Evolutionary conservation across 140 eudicot species (phyloP), one percentile per base, ranked within the genome.

Genomic region (Flaveria floridana): DNA sequence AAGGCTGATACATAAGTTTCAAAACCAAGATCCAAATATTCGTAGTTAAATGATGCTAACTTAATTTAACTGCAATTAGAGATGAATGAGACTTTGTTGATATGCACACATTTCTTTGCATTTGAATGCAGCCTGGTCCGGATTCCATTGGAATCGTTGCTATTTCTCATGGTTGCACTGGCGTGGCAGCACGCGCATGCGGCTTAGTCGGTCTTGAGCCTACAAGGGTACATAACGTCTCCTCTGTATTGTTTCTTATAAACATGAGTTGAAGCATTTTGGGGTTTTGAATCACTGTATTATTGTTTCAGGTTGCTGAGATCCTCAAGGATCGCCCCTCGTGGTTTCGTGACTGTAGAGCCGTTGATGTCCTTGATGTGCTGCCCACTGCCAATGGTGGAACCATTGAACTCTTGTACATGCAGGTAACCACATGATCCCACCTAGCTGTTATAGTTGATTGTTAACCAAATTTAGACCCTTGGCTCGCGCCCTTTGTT

Each of bases 131-230:
- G 84, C 84, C 84, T 80, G 84, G 84, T 94, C 71, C 71, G 71
- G 71, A 66, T 66, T 94, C 99, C 99, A 84, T 90, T 88, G 99
- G 99, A 94, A 94, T 94, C 92, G 84, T 94, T 82, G 97, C 99
- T 94, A 94, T 94, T 84, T 94, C 99, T 84, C 97, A 94, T 81
- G 97, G 99, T 94, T 94, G 99, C 71, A 9, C 80, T 56, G 86
- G 86, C 51, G 86, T 82, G 71, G 86, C 86, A 34, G 86, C 86
- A 16, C 80, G 86, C 52, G 96, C 96, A 18, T 90, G 97, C 64
- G 96, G 97, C 76, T 85, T 93, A 70, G 96, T 93, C 80, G 88
- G 98, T 79, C 85, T 93, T 18, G 99, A 93, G 65, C 99, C 99
- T 53, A 88, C 99, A 41, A 72, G 97, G 90, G 99, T 93, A 85